A percentile compares a stretch with the other conserved stretches of the same genome.
Evolutionary conservation across 2,329 filamentous ascomycete species (phyloP).

Genomic region (Sporothrix brunneoviolacea): DNA sequence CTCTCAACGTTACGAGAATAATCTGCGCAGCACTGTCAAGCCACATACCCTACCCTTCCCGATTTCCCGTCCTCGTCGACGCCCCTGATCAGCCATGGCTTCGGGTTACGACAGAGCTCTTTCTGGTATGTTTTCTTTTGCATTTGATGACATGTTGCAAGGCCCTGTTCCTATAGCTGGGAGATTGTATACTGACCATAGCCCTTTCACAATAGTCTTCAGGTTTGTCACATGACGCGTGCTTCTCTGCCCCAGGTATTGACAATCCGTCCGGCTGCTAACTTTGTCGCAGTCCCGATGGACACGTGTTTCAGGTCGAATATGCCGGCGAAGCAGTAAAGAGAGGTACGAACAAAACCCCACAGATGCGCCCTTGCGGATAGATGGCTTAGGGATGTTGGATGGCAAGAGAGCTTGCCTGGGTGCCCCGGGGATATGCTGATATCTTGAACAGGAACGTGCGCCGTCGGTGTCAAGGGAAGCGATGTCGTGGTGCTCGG

Average conservation of each 20-base stretch:
- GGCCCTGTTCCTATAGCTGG: too few species aligned
- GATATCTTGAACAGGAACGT: conserved; percentile 61
- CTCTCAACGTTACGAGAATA: neutral
- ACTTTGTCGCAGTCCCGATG: conserved; percentile 69
- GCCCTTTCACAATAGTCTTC: conserved; percentile 58
- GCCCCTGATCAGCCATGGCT: conserved; percentile 50
- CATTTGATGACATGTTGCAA: too few species aligned
- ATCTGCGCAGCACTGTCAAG: neutral
- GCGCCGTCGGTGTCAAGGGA: conserved; percentile 95
- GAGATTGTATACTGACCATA: conserved; percentile 33
- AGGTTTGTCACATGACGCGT: conserved; percentile 47
- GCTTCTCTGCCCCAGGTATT: neutral
- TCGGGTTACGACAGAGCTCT: conserved; percentile 98
- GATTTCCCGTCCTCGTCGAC: neutral
- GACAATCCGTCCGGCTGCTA: neutral
- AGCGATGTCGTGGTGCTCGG: conserved; percentile 89
- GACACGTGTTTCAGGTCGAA: conserved; percentile 99
- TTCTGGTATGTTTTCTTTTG: conserved; percentile 64
- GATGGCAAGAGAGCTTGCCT: too few species aligned
- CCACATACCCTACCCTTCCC: neutral
- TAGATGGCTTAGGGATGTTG: too few species aligned
- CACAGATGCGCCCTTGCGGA: too few species aligned
- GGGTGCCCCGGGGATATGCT: neutral
- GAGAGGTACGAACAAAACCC: conserved; percentile 58
- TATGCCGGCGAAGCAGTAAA: conserved; percentile 99